A percentile compares a stretch with the other conserved stretches of the same genome.
Conservation (phyloP, 495 filamentous ascomycete species). For the Penicillium verhagenii region DNA sequence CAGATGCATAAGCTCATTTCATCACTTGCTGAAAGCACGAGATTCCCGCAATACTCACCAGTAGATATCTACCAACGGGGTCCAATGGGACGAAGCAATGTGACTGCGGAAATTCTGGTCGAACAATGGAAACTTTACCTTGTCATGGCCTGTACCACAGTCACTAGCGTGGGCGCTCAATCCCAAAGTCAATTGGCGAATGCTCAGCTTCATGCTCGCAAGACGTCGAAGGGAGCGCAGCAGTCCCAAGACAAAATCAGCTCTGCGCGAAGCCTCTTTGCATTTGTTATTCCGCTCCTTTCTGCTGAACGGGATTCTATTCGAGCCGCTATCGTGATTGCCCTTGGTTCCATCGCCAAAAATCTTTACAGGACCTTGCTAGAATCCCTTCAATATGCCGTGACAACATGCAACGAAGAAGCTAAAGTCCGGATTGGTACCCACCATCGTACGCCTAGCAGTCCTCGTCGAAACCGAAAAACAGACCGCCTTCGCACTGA, state of each 20-base stretch:
- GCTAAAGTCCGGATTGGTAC: slow-evolving; percentile 75
- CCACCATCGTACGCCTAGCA: slow-evolving; percentile 76
- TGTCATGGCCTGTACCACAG: slow-evolving; percentile 93
- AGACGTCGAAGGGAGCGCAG: slow-evolving; percentile 70
- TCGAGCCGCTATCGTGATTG: slow-evolving; percentile 85
- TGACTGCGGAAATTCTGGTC: slow-evolving; percentile 81
- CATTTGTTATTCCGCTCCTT: slow-evolving; percentile 83
- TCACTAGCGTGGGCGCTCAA: slow-evolving; percentile 76
- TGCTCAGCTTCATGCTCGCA: slow-evolving; percentile 74
- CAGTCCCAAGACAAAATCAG: slow-evolving; percentile 74
- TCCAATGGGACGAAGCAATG: slow-evolving; percentile 57
- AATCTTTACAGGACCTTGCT: slow-evolving; percentile 93
- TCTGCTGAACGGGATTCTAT: slow-evolving; percentile 72
- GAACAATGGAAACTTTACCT: slow-evolving; percentile 99
- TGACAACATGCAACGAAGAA: slow-evolving; percentile 78
- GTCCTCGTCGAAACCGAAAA: slow-evolving; percentile 68
- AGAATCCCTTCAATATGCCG: slow-evolving; percentile 83
- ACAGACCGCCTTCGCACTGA: slow-evolving; percentile 88
- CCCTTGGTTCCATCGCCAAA: slow-evolving; percentile 90
- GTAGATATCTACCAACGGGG: slow-evolving; percentile 51
- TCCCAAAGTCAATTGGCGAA: slow-evolving; percentile 57
- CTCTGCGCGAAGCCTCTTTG: slow-evolving; percentile 84
- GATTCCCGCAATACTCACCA: slow-evolving; percentile 57
- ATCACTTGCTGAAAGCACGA: slow-evolving; percentile 69
- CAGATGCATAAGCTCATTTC: slow-evolving; percentile 88